phyloP scores from a whole-genome alignment of 306 rosid genomes.

The Glycine soja region DNA sequence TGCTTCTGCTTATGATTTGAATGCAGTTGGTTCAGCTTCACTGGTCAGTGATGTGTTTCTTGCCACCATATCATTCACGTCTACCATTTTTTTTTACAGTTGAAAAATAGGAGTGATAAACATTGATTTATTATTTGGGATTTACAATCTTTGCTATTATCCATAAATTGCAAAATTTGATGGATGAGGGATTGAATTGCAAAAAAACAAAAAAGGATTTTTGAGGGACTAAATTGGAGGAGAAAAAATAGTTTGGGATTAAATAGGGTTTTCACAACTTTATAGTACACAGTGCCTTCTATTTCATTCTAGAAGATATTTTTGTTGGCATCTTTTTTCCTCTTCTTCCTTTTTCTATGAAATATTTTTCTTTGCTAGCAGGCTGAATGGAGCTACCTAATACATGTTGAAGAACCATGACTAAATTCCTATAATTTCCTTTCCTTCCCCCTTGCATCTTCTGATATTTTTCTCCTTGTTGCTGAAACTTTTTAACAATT shows the following conservation, averaged over 20 bases:
- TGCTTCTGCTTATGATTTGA: conserved; percentile 70
- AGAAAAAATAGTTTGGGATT: conserved; percentile 11
- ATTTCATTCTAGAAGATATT: neutral
- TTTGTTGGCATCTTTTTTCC: neutral
- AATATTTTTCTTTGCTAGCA: neutral
- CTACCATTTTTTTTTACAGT: neutral
- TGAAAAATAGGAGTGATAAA: conserved; percentile 10
- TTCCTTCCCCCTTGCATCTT: too few relatives aligned
- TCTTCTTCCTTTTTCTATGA: neutral
- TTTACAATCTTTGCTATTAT: conserved; percentile 3
- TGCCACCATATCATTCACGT: neutral
- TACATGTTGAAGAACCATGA: neutral
- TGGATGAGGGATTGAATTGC: too few relatives aligned
- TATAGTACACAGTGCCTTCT: conserved; percentile 1
- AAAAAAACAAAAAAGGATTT: too few relatives aligned
- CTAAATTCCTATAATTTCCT: too few relatives aligned
- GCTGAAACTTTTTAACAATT: too few relatives aligned
- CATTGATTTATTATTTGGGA: conserved; percentile 31
- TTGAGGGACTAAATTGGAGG: neutral
- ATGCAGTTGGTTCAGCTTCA: conserved; percentile 74
- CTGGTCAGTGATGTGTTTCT: conserved; percentile 65
- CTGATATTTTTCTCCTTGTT: too few relatives aligned
- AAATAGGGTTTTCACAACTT: neutral
- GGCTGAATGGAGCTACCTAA: conserved; percentile 21
- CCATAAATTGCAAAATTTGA: neutral